Percentiles rank a stretch among this genome's conserved stretches.
phyloP scores from a whole-genome alignment of 345 rosid species.

The Linum trigynum region DNA sequence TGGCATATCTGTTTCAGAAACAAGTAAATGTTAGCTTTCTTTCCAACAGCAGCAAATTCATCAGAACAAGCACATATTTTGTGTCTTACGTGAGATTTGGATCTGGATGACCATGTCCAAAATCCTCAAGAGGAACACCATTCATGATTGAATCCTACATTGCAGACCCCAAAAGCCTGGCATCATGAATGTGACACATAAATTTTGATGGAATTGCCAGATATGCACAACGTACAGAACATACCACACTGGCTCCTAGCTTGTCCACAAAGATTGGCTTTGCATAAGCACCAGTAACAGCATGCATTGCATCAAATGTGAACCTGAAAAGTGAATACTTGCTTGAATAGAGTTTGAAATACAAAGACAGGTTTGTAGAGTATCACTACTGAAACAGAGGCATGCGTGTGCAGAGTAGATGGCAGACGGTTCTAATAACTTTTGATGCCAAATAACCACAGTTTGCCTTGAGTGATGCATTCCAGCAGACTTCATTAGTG shows the following conservation, averaged over 20 bases:
- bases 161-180: conserved; percentile 17
- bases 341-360: not conserved
- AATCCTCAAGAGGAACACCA: conserved; percentile 88
- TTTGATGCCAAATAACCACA: not conserved
- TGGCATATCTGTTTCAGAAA: conserved; percentile 62
- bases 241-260: conserved; percentile 62
- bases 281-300: conserved; percentile 92
- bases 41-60: conserved; percentile 6
- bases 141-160: conserved; percentile 72
- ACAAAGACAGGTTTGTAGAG: too few relatives aligned
- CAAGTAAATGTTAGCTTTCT: conserved; percentile 12
- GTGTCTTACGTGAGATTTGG: conserved; percentile 81
- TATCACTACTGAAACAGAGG: too few relatives aligned
- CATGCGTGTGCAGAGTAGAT: too few relatives aligned
- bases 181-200: conserved; percentile 11
- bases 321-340: conserved; percentile 35
- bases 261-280: conserved; percentile 86
- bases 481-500: not conserved
- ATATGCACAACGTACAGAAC: conserved; percentile 15
- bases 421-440: too few relatives aligned
- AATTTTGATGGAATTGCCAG: conserved; percentile 9
- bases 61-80: not conserved
- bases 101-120: conserved; percentile 97
- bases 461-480: not conserved
- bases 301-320: conserved; percentile 92